Conservation (phyloP, 2,329 filamentous ascomycete genomes). For the Coniella vitis region DNA sequence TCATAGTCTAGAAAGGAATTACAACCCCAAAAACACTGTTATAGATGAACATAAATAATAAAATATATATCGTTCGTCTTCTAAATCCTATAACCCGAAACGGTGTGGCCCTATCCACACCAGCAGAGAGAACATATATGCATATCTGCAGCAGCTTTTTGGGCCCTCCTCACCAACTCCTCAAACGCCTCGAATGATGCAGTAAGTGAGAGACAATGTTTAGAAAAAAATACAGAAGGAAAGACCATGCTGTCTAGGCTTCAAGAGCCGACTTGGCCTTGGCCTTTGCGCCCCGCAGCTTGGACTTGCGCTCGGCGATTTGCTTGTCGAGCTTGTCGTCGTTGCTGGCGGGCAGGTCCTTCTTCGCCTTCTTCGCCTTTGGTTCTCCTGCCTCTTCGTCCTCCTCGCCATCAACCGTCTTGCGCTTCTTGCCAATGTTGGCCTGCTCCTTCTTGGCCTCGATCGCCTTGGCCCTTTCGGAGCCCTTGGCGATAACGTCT, state of each 20-base stretch:
- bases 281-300: constrained; percentile 53
- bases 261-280: constrained; percentile 46
- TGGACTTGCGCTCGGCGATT: constrained; percentile 52
- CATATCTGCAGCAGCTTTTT: constrained; percentile 1
- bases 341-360: constrained; percentile 34
- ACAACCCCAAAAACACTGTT: background rate
- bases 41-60: background rate
- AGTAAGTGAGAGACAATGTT: too few relatives aligned
- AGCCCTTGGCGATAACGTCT: constrained; percentile 56
- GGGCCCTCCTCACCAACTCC: constrained; percentile 2
- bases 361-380: constrained; percentile 22
- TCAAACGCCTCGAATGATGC: constrained; percentile 12
- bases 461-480: constrained; percentile 40
- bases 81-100: background rate
- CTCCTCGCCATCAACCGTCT: constrained; percentile 34
- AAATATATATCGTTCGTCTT: background rate
- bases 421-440: constrained; percentile 60
- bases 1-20: too few relatives aligned
- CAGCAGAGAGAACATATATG: background rate
- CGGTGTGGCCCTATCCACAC: background rate
- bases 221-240: constrained; percentile 12
- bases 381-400: constrained; percentile 15
- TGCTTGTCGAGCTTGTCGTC: constrained; percentile 50
- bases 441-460: constrained; percentile 38
- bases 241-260: constrained; percentile 24